Evolutionary conservation across 441 rosid genomes (phyloP).

Genomic region (Erysimum cheiri): DNA sequence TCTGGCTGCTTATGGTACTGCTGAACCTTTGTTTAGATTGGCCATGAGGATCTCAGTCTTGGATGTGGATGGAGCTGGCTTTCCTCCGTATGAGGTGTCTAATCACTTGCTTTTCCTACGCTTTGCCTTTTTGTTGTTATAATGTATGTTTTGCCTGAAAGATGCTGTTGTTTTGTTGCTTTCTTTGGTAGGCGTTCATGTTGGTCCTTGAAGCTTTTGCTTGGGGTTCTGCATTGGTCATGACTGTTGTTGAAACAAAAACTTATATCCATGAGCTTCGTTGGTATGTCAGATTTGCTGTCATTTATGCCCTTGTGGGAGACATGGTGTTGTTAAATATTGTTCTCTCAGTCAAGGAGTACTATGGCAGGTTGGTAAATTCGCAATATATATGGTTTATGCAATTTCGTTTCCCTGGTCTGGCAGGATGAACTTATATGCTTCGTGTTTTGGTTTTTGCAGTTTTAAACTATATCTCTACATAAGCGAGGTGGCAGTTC

Average conservation of each 20-base stretch:
- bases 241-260: slow-evolving; percentile 82
- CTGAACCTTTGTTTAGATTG: slow-evolving; percentile 88
- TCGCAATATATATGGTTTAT: slow-evolving; percentile 5
- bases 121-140: background rate
- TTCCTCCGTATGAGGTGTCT: slow-evolving; percentile 92
- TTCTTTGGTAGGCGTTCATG: slow-evolving; percentile 67
- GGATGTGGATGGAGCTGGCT: slow-evolving; percentile 71
- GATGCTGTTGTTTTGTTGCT: slow-evolving; percentile 21
- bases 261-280: slow-evolving; percentile 83
- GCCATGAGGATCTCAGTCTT: slow-evolving; percentile 80
- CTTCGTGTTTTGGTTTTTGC: slow-evolving; percentile 44
- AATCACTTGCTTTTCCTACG: slow-evolving; percentile 18
- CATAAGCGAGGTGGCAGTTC: slow-evolving; percentile 74
- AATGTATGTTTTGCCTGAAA: slow-evolving; percentile 25
- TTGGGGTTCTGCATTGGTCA: slow-evolving; percentile 82
- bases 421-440: slow-evolving; percentile 38
- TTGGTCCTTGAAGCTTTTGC: slow-evolving; percentile 75
- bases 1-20: slow-evolving; percentile 75
- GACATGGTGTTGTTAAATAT: slow-evolving; percentile 88
- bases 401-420: slow-evolving; percentile 19
- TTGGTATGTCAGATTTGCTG: slow-evolving; percentile 93
- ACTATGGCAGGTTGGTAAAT: slow-evolving; percentile 65
- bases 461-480: slow-evolving; percentile 80
- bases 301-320: slow-evolving; percentile 81
- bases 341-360: slow-evolving; percentile 72